Percentiles rank a stretch among this genome's conserved stretches.
Evolutionary conservation across 2,329 filamentous ascomycete species (phyloP).

Genomic region (Ceratocystis harringtonii): DNA sequence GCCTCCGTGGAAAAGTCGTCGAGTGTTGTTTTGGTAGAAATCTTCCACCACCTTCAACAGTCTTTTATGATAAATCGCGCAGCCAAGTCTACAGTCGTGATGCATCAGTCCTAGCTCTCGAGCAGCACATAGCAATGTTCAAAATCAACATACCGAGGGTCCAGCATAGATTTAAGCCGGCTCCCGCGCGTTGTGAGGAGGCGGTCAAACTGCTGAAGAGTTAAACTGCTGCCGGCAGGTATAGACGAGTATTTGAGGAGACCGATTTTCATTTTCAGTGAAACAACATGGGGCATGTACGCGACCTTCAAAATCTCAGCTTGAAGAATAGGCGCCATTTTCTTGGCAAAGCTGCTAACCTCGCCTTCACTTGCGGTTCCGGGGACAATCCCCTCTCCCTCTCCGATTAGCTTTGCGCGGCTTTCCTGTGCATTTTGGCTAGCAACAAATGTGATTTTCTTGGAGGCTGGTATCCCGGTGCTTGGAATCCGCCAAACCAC

Average conservation of each 20-base stretch:
- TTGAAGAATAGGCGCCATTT: neutral
- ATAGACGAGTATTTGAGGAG: neutral
- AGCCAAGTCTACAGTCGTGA: neutral
- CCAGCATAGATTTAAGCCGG: neutral
- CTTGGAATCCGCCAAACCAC: neutral
- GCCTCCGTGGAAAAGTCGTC: neutral
- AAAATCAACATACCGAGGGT: neutral
- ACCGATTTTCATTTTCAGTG: neutral
- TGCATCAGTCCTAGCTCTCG: neutral
- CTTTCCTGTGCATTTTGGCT: neutral
- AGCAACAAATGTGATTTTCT: neutral
- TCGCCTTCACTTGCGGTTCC: neutral
- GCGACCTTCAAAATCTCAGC: slow-evolving; percentile 1
- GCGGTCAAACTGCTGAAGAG: neutral
- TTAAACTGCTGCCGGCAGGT: neutral
- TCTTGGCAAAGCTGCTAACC: neutral
- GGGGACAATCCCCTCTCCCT: neutral
- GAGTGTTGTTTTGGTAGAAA: neutral
- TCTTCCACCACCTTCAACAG: neutral
- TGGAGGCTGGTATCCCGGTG: neutral
- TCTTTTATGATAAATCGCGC: neutral
- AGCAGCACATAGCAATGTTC: neutral
- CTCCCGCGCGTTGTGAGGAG: neutral
- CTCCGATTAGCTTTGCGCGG: neutral
- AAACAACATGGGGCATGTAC: neutral